Percentiles rank a stretch among this genome's conserved stretches.
Evolutionary conservation across 495 filamentous ascomycete species (phyloP).

Genomic region (Cetradonia linearis): DNA sequence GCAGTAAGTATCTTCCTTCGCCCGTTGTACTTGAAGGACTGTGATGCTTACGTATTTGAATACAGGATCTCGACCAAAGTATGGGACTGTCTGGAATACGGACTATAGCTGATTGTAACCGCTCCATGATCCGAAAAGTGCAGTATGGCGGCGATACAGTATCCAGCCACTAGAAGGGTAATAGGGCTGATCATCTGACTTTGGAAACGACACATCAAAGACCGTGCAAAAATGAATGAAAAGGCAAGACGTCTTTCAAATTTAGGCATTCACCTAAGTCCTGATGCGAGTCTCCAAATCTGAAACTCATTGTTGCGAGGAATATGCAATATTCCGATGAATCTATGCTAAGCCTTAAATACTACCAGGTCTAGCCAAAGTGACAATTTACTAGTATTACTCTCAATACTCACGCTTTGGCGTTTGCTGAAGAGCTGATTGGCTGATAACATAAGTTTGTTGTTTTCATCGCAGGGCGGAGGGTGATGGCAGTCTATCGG

Average conservation of each 20-base stretch:
- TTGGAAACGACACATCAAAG: no score
- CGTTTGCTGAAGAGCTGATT: background rate
- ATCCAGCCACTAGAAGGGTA: slow-evolving; percentile 1
- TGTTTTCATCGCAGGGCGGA: background rate
- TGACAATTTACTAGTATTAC: background rate
- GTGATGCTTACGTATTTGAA: background rate
- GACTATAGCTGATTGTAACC: slow-evolving; percentile 43
- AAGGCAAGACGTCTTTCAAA: background rate
- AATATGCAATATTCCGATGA: background rate
- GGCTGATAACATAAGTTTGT: background rate
- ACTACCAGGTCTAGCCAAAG: background rate
- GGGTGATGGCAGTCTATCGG: background rate
- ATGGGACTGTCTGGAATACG: slow-evolving; percentile 49
- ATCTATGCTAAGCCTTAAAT: background rate
- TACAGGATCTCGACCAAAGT: slow-evolving; percentile 46
- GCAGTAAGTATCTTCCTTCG: slow-evolving; percentile 23
- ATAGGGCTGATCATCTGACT: no score
- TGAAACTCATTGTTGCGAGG: background rate
- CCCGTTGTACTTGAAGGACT: background rate
- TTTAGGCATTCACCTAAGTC: background rate
- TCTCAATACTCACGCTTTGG: background rate
- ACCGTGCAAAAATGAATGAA: background rate
- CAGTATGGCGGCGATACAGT: slow-evolving; percentile 44
- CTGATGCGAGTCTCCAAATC: background rate
- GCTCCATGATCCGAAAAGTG: slow-evolving; percentile 40